Percentiles rank a stretch among this genome's conserved stretches.
Conservation (phyloP, 2,329 filamentous ascomycete species). For the Pleomassaria siparia region DNA sequence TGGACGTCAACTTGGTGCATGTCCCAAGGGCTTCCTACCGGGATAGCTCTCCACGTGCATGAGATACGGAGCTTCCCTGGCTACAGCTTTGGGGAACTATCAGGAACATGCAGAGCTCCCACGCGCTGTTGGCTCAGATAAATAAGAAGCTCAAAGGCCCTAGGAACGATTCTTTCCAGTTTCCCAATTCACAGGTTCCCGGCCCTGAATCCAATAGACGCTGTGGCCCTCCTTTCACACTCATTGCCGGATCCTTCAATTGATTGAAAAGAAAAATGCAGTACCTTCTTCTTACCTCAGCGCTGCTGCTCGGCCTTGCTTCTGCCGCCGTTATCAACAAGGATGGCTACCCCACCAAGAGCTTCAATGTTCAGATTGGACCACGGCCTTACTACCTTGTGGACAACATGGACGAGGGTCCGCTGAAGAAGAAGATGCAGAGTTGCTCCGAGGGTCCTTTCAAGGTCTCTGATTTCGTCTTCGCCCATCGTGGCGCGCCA, state of each 20-base stretch:
- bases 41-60: conserved; percentile 7
- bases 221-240: no score
- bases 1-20: conserved; percentile 1
- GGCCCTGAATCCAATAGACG: no score
- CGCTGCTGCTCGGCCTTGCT: conserved; percentile 29
- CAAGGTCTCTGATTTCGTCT: conserved; percentile 35
- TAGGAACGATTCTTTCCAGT: conserved; percentile 6
- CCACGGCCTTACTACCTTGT: conserved; percentile 41
- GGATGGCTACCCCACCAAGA: conserved; percentile 18
- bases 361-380: conserved; percentile 39
- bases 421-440: conserved; percentile 41
- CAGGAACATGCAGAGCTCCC: background rate
- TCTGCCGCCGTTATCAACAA: conserved; percentile 28
- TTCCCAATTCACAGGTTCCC: conserved; percentile 5
- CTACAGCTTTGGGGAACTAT: conserved; percentile 1
- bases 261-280: conserved; percentile 27
- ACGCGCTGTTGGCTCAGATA: background rate
- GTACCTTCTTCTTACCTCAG: conserved; percentile 27
- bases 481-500: conserved; percentile 40
- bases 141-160: conserved; percentile 9
- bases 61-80: conserved; percentile 1
- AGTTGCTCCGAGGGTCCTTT: conserved; percentile 41
- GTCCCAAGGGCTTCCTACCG: conserved; percentile 3
- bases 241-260: conserved; percentile 11
- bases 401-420: conserved; percentile 41